Conservation (phyloP, 2,329 filamentous ascomycete genomes). For the Plectosphaerella plurivora region DNA sequence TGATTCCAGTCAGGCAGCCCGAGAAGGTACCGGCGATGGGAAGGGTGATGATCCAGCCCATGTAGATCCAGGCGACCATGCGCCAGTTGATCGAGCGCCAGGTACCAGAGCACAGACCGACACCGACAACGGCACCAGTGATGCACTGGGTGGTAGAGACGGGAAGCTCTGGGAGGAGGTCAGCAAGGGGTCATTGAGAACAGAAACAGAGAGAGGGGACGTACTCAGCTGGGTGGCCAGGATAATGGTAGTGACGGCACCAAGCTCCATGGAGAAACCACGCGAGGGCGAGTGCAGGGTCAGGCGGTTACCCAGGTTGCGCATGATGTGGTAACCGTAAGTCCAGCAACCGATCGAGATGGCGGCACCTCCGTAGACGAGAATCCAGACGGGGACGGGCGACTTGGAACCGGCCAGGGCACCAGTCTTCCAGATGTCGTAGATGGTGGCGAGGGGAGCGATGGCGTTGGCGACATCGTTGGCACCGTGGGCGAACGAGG, state of each 20-base stretch:
- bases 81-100: constrained; percentile 59
- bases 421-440: constrained; percentile 45
- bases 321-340: constrained; percentile 62
- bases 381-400: constrained; percentile 55
- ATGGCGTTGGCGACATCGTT: constrained; percentile 62
- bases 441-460: constrained; percentile 60
- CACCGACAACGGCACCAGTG: constrained; percentile 57
- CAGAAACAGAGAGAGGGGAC: not conserved
- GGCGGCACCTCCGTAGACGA: constrained; percentile 46
- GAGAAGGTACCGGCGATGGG: constrained; percentile 52
- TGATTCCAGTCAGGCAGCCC: constrained; percentile 57
- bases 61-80: constrained; percentile 56
- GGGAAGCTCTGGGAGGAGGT: constrained; percentile 40
- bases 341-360: constrained; percentile 56
- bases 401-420: constrained; percentile 37
- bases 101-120: constrained; percentile 56
- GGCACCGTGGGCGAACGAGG: constrained; percentile 61
- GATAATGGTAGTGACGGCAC: constrained; percentile 4
- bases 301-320: constrained; percentile 56
- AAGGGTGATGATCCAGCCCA: constrained; percentile 58
- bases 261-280: constrained; percentile 56
- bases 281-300: constrained; percentile 58
- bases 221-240: constrained; percentile 6
- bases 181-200: not conserved
- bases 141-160: constrained; percentile 64